These are phyloP conservation scores for Cyberlindnera galapagoensis DNA, from an alignment of 805 yeast species.

Conservation along the genomic window DNA sequence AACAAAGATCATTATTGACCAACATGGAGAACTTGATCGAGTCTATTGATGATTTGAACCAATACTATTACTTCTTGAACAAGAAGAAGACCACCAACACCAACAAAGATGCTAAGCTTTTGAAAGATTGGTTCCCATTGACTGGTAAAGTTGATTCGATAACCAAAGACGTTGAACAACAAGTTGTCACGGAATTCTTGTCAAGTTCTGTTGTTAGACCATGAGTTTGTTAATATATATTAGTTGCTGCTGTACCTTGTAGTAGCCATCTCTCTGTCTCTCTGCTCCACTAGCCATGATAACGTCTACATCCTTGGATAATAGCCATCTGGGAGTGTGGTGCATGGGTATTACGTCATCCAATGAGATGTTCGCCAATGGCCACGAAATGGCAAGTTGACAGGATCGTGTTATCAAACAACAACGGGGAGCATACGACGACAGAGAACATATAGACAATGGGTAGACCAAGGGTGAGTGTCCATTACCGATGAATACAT, in stretches of 20 bases:
- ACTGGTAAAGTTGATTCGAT: constrained; percentile 25
- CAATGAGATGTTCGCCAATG: too few relatives aligned
- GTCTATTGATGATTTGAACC: constrained; percentile 20
- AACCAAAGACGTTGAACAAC: constrained; percentile 23
- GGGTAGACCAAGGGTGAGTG: constrained; percentile 24
- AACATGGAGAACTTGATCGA: constrained; percentile 21
- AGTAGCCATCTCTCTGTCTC: background rate
- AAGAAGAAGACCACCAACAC: constrained; percentile 17
- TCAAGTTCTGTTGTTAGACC: constrained; percentile 19
- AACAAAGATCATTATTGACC: constrained; percentile 13
- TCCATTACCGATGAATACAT: background rate
- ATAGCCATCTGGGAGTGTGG: too few relatives aligned
- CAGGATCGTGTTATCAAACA: too few relatives aligned
- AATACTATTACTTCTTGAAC: constrained; percentile 21
- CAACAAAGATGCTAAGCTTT: constrained; percentile 7
- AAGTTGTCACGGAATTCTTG: constrained; percentile 18
- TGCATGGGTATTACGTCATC: too few relatives aligned
- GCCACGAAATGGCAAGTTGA: too few relatives aligned
- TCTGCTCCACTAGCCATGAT: too few relatives aligned
- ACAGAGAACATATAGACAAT: constrained; percentile 2
- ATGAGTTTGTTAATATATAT: constrained; percentile 3
- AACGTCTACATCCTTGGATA: too few relatives aligned
- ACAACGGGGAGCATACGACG: too few relatives aligned
- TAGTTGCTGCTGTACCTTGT: background rate
- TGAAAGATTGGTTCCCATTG: constrained; percentile 25